A percentile compares a stretch with the other conserved stretches of the same genome.
Evolutionary conservation across 1,284 basidiomycete species (phyloP).

Genomic region (Chondrostereum purpureum): DNA sequence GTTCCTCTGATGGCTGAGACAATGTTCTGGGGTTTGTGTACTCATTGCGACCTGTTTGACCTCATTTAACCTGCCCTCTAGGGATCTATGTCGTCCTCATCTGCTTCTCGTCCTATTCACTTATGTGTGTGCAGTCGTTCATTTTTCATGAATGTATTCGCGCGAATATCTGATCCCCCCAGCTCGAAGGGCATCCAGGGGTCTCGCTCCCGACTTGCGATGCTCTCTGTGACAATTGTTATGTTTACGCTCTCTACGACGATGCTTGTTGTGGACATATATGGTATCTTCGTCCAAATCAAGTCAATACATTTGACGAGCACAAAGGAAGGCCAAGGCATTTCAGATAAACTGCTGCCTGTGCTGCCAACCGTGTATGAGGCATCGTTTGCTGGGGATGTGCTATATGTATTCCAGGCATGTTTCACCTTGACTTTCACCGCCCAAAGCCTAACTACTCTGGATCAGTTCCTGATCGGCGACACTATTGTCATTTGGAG

Average conservation of each 20-base stretch:
- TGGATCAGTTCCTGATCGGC: conserved; percentile 5
- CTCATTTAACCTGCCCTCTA: background rate
- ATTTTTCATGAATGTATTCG: background rate
- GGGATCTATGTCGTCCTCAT: conserved; percentile 4
- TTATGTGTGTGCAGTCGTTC: background rate
- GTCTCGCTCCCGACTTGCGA: background rate
- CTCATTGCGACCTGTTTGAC: background rate
- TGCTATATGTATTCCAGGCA: conserved; percentile 5
- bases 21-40: conserved; percentile 5
- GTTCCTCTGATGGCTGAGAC: conserved; percentile 4
- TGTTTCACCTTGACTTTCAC: background rate
- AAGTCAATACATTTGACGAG: conserved; percentile 1
- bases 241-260: conserved; percentile 4
- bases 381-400: conserved; percentile 2
- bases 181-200: background rate
- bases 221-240: background rate
- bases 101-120: background rate
- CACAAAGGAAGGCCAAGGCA: background rate
- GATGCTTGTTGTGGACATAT: conserved; percentile 5
- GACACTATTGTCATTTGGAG: conserved; percentile 6
- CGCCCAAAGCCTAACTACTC: background rate
- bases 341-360: background rate
- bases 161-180: background rate
- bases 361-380: background rate
- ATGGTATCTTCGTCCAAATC: background rate